Percentiles rank a stretch among this genome's conserved stretches.
These are phyloP conservation scores for Backusella luteola DNA, from an alignment of 192 early-diverging fungal species.

Conservation along the genomic window DNA sequence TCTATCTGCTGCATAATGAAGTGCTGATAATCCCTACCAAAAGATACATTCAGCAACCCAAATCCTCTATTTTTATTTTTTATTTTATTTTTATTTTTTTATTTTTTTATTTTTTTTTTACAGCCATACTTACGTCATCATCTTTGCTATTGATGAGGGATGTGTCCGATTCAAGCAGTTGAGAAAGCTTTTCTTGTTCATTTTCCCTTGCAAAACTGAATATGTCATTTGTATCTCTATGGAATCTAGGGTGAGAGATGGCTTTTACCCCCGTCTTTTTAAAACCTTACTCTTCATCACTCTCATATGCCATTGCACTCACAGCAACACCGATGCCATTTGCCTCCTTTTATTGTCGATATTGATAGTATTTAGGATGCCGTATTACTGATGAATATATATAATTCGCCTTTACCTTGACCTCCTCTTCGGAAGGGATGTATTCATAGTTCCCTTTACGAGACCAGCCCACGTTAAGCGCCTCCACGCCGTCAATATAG, in stretches of 20 bases:
- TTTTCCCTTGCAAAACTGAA: slow-evolving; percentile 16
- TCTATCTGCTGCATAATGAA: slow-evolving; percentile 55
- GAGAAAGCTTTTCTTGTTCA: slow-evolving; percentile 5
- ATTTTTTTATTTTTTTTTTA: too few relatives aligned
- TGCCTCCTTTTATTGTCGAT: background rate
- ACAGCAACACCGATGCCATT: slow-evolving; percentile 14
- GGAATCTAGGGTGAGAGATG: background rate
- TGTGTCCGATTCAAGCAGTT: background rate
- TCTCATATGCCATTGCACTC: slow-evolving; percentile 39
- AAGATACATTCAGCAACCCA: too few relatives aligned
- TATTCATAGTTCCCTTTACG: slow-evolving; percentile 26
- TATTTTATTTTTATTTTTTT: too few relatives aligned
- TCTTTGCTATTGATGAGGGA: slow-evolving; percentile 13
- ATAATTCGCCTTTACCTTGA: background rate
- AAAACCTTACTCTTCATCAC: slow-evolving; percentile 22
- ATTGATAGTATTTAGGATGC: too few relatives aligned
- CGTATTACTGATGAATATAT: too few relatives aligned
- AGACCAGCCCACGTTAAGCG: slow-evolving; percentile 32
- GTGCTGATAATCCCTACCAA: slow-evolving; percentile 46
- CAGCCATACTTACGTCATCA: slow-evolving; percentile 14
- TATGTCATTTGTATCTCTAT: slow-evolving; percentile 15
- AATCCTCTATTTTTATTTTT: background rate
- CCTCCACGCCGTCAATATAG: slow-evolving; percentile 28
- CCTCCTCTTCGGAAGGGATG: background rate
- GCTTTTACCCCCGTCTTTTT: background rate